phyloP scores from a whole-genome alignment of 1,284 basidiomycete species.

The Thelephora terrestris region DNA sequence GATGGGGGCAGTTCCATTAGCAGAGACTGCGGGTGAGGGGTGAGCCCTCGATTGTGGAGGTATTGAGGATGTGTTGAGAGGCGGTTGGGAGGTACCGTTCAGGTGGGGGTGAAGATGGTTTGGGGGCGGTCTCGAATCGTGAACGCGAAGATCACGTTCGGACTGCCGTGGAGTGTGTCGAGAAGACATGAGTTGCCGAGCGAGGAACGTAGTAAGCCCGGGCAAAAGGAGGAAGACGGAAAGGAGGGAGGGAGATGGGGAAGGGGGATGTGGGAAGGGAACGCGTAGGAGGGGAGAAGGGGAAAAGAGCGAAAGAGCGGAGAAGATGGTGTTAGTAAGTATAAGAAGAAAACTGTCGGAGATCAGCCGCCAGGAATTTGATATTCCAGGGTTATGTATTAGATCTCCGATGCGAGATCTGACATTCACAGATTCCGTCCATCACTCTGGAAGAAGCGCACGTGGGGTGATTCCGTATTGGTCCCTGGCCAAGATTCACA shows the following conservation, averaged over 20 bases:
- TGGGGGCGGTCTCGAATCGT: conserved; percentile 37
- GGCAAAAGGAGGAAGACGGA: conserved; percentile 17
- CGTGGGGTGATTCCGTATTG: no score
- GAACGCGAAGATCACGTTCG: conserved; percentile 54
- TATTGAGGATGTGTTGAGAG: conserved; percentile 31
- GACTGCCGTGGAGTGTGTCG: conserved; percentile 50
- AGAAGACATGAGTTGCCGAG: conserved; percentile 39
- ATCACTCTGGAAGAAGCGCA: no score
- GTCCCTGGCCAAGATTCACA: no score
- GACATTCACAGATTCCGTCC: no score
- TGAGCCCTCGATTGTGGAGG: conserved; percentile 20
- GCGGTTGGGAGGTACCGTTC: conserved; percentile 41
- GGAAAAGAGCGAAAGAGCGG: conserved; percentile 28
- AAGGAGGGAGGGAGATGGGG: conserved; percentile 16
- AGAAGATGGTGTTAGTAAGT: conserved; percentile 2
- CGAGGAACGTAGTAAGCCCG: conserved; percentile 16
- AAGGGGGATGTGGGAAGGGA: conserved; percentile 31
- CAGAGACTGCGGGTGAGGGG: conserved; percentile 33
- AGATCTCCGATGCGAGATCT: conserved; percentile 1
- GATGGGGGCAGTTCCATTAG: conserved; percentile 34
- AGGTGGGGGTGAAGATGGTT: conserved; percentile 35
- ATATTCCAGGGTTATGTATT: neutral
- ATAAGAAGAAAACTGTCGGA: neutral
- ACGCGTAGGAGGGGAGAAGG: conserved; percentile 29
- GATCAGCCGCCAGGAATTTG: neutral